These are phyloP conservation scores for Globisporangium carolinianum DNA, from an alignment of 352 stramenopile species.

Conservation along the genomic window DNA sequence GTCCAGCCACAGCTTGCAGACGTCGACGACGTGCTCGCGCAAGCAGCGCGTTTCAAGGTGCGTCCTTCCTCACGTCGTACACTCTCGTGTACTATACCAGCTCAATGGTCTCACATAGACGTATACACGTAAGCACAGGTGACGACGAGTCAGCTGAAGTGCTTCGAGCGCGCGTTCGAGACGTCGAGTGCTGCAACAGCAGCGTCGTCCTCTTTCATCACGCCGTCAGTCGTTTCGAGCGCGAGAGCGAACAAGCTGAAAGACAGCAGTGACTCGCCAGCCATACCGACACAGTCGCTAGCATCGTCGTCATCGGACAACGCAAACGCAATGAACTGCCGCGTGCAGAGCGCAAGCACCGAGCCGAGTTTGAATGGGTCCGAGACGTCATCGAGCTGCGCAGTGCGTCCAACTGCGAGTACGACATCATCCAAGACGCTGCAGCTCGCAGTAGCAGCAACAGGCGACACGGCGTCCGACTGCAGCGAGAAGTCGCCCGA, in stretches of 20 bases:
- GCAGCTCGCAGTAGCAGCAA: not conserved
- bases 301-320: not conserved
- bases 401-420: not conserved
- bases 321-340: not conserved
- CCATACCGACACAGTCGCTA: not conserved
- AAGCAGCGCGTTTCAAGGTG: slow-evolving; percentile 7
- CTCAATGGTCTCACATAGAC: not conserved
- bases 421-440: not conserved
- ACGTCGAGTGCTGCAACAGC: slow-evolving; percentile 1
- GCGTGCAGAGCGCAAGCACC: not conserved
- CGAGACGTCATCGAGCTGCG: not conserved
- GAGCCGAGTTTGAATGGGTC: not conserved
- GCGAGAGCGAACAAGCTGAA: not conserved
- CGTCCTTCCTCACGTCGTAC: not conserved
- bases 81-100: too few species aligned
- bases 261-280: not conserved
- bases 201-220: too few species aligned
- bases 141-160: slow-evolving; percentile 23
- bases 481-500: slow-evolving; percentile 10
- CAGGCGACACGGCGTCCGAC: not conserved
- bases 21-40: not conserved
- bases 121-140: slow-evolving; percentile 10
- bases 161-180: slow-evolving; percentile 27
- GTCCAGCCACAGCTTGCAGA: slow-evolving; percentile 3
- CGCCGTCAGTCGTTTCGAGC: not conserved